Percentiles rank a stretch among this genome's conserved stretches.
Evolutionary conservation across 495 filamentous ascomycete genomes (phyloP).

Genomic region (Annulohypoxylon maeteangense): DNA sequence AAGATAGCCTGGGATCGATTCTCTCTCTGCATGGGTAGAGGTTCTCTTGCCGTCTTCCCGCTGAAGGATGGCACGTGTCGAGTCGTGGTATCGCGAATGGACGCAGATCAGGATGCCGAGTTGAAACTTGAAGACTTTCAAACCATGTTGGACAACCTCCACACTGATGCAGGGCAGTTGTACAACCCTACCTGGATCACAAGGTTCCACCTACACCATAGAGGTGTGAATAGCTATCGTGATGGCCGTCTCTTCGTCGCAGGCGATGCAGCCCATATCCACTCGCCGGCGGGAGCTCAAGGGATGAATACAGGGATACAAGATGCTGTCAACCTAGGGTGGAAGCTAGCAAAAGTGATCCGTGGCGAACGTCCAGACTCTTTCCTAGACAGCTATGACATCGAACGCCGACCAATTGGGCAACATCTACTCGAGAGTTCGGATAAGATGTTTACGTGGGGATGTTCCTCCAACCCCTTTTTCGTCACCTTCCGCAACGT

Average conservation of each 20-base stretch:
- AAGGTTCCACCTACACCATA: conserved; percentile 52
- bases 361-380: conserved; percentile 27
- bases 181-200: conserved; percentile 53
- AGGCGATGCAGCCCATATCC: conserved; percentile 68
- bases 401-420: conserved; percentile 51
- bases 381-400: conserved; percentile 52
- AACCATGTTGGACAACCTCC: conserved; percentile 28
- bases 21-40: conserved; percentile 36
- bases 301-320: conserved; percentile 71
- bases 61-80: conserved; percentile 37
- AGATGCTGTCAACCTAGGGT: conserved; percentile 67
- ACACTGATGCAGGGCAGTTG: conserved; percentile 46
- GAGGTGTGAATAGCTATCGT: conserved; percentile 51
- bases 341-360: conserved; percentile 61
- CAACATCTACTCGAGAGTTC: conserved; percentile 47
- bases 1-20: conserved; percentile 33
- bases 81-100: conserved; percentile 33
- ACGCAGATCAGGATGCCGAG: conserved; percentile 7
- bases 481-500: conserved; percentile 48
- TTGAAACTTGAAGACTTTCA: conserved; percentile 34
- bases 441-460: conserved; percentile 51
- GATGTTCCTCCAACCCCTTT: conserved; percentile 41
- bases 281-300: conserved; percentile 65
- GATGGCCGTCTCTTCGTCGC: conserved; percentile 60
- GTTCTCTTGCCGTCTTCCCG: conserved; percentile 37